Base-by-base conservation (phyloP, 192 early-diverging fungal genomes). In the Rhizoclosmatium sp. region DNA sequence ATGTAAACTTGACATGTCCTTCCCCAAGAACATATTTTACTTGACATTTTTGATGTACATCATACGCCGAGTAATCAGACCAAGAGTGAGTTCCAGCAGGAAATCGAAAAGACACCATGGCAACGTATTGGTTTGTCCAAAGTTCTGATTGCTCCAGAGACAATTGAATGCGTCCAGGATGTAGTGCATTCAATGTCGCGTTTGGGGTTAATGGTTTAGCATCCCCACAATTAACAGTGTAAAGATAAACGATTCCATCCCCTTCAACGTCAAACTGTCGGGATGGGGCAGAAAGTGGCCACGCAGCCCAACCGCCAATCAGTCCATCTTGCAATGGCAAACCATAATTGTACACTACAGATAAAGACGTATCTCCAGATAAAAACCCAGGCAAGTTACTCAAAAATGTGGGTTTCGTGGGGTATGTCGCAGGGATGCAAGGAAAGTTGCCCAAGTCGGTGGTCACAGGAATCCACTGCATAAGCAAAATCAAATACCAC, bases 291-390 rank as follows among this genome's bases (percentile, higher is more conserved):
- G 61, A 4, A 4, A 46, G 5, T 62, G 72, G 72, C 72, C 72
- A 75, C 19, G 72, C 72, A 42, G 56, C 23, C 72, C 72, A 75
- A 21, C 72, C 72, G 14, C 72, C 72, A 47, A 75, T 62, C 7
- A 75, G 10, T 59, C 72, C 72, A 41, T 75, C 61, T 14, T 16
- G 19, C 4, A 75, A 41, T 4, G 72, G 72, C 4, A 75, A 14
- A 3, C 72, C 72, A 59, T 75, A 75, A 40, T 75, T 75, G 72
- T 75, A 75, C 14, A 75, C 21, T 3, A 45, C 44, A n/a, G 16
- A 7, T 10, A 71, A 46, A n/a, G 47, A 56, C 3, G 69, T 58
- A 39, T 71, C 69, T 14, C 69, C 69, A n/a, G 12, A 4, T 10
- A 71, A 31, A 39, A 71, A 71, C 4, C 69, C 69, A 3, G 69